A percentile compares a stretch with the other conserved stretches of the same genome.
Evolutionary conservation across 106 monocot species (phyloP).

Genomic region (Acorus calamus): DNA sequence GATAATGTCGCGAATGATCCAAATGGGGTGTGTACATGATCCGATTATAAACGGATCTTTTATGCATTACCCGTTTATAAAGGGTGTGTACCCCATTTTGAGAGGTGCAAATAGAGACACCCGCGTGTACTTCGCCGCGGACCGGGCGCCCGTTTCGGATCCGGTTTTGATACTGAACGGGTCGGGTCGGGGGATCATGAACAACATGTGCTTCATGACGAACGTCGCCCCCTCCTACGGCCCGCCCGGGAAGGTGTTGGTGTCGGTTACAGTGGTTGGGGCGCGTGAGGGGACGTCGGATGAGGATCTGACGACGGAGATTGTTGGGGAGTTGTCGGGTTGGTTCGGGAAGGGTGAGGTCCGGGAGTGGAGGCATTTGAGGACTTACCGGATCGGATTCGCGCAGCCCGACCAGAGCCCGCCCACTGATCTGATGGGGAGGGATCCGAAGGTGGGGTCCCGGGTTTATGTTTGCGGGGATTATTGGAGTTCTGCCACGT

Average conservation of each 20-base stretch:
- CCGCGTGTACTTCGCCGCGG: conserved; percentile 76
- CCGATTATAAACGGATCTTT: too few species aligned
- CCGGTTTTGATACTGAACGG: conserved; percentile 92
- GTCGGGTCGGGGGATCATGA: conserved; percentile 69
- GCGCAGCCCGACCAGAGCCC: conserved; percentile 93
- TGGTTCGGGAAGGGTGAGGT: conserved; percentile 76
- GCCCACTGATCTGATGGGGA: conserved; percentile 45
- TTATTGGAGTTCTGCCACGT: conserved; percentile 68
- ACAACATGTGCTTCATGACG: conserved; percentile 93
- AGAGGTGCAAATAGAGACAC: too few species aligned
- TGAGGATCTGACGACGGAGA: conserved; percentile 46
- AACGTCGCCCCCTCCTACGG: conserved; percentile 81
- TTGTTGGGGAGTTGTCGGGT: conserved; percentile 47
- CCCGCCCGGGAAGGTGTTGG: conserved; percentile 57
- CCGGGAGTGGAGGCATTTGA: conserved; percentile 51
- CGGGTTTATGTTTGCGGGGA: conserved; percentile 88
- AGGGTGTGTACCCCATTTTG: too few species aligned
- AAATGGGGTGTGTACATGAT: too few species aligned
- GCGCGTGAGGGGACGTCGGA: conserved; percentile 31
- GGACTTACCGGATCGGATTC: conserved; percentile 75
- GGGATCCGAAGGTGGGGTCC: conserved; percentile 42
- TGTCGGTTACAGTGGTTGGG: conserved; percentile 70
- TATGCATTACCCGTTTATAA: too few species aligned
- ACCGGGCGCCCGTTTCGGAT: conserved; percentile 37
- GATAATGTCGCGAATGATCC: too few species aligned